Percentiles rank a stretch among this genome's conserved stretches.
phyloP scores from a whole-genome alignment of 768 basidiomycete genomes.

The Amanita jacksonii region DNA sequence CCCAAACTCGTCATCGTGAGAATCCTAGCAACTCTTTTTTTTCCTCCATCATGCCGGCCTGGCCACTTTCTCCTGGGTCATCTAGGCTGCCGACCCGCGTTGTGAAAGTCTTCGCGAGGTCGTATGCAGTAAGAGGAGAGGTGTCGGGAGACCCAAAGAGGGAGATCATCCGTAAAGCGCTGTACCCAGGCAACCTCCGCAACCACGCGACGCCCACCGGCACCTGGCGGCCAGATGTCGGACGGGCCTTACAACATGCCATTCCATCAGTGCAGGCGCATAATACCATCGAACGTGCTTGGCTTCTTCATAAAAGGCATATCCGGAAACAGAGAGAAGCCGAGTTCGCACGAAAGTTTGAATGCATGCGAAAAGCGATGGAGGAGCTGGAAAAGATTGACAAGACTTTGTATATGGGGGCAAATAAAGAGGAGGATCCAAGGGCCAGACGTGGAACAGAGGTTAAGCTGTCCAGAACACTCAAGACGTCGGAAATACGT shows the following conservation, averaged over 20 bases:
- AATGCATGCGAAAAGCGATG: constrained; percentile 80
- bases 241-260: constrained; percentile 66
- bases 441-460: constrained; percentile 48
- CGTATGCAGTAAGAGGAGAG: constrained; percentile 36
- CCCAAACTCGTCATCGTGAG: constrained; percentile 11
- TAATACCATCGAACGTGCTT: constrained; percentile 87
- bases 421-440: constrained; percentile 70
- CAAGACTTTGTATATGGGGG: constrained; percentile 51
- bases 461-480: constrained; percentile 45
- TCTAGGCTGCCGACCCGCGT: constrained; percentile 23
- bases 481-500: constrained; percentile 58
- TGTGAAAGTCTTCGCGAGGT: constrained; percentile 17
- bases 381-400: constrained; percentile 62
- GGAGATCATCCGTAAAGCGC: constrained; percentile 65
- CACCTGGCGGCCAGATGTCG: constrained; percentile 76
- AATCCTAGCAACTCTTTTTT: constrained; percentile 8
- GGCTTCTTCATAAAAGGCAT: constrained; percentile 73
- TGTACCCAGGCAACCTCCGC: constrained; percentile 73
- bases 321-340: constrained; percentile 57
- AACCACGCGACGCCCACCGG: constrained; percentile 69
- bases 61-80: constrained; percentile 27
- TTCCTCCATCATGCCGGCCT: constrained; percentile 26
- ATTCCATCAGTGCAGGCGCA: constrained; percentile 86
- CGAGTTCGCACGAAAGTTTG: constrained; percentile 68
- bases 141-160: constrained; percentile 46